phyloP scores from a whole-genome alignment of 2,329 filamentous ascomycete species.

The Kalmusia sp. region DNA sequence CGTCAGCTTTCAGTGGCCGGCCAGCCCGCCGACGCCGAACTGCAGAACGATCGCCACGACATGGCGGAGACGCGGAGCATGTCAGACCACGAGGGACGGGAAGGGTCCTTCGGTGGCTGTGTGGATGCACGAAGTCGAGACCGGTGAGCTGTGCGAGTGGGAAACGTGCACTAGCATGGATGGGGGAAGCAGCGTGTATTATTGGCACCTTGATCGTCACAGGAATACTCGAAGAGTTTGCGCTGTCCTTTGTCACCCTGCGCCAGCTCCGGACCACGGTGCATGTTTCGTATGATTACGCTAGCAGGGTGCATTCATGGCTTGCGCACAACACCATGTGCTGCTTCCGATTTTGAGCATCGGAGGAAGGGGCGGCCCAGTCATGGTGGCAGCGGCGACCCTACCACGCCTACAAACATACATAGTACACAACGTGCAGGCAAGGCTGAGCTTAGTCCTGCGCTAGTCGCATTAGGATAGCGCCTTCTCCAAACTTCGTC shows the following conservation, averaged over 20 bases:
- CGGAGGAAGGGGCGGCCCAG: no score
- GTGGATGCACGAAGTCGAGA: background rate
- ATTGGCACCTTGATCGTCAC: conserved; percentile 1
- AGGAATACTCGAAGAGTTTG: no score
- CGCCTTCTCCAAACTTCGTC: background rate
- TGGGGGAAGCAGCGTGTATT: background rate
- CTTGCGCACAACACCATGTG: no score
- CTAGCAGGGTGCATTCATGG: no score
- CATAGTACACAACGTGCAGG: no score
- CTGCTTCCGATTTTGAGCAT: no score
- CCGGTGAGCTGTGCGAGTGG: conserved; percentile 10
- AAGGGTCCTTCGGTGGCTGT: conserved; percentile 7
- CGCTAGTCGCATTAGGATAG: conserved; percentile 11
- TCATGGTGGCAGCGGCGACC: no score
- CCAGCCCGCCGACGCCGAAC: conserved; percentile 3
- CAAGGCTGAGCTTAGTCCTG: no score
- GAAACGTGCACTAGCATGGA: conserved; percentile 1
- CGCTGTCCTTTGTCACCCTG: no score
- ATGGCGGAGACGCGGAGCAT: conserved; percentile 8
- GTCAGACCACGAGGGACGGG: conserved; percentile 12
- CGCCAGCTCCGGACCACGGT: no score
- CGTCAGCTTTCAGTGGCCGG: conserved; percentile 9
- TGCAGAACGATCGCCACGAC: conserved; percentile 10
- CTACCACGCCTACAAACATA: no score
- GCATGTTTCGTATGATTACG: no score